Base-by-base conservation (phyloP, 768 basidiomycete species). In the Amanita molliuscula region DNA sequence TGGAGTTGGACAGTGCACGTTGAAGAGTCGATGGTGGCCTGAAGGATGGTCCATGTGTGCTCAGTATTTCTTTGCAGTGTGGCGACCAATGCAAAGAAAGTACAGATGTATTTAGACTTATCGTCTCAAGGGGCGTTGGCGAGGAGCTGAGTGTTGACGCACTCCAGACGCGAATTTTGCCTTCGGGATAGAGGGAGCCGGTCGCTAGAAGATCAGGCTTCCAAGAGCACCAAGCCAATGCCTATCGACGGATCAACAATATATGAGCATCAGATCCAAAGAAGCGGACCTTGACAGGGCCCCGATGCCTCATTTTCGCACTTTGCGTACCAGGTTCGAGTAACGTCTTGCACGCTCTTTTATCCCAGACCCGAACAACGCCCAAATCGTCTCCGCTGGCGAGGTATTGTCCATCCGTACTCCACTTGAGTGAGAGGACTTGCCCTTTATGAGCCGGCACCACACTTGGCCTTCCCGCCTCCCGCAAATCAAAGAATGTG, bases 321-420 rank as follows among this genome's bases (percentile, higher is more conserved):
- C 81, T 82, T 55, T 81, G 79, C 1, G 79, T 59, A 28, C 58
- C 59, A 31, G 55, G 56, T 11, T 61, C 60, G 15, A 61, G 51
- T 13, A 65, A 51, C 16, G 59, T 48, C 65, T 66, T 63, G 57
- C 46, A 65, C 62, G 37, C 69, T 57, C 35, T 76, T 47, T 76
- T 78, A 51, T 91, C 88, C 88, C 88, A 91, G 33, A 92, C 79
- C 58, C 87, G 82, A 26, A 94, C 87, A 35, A 83, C 82, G 52
- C 94, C 93, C 59, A 86, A 81, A 56, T 85, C 82, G 7, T 91
- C 93, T 1, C 88, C 86, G 41, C 84, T 88, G 0, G 93, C 93
- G 13, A 96, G 69, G 46, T 86, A 73, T 53, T 78, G 77, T 0
- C 87, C 84, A 54, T 87, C 85, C 2, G 68, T 56, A 47, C 84